Evolutionary conservation across 2,329 filamentous ascomycete genomes (phyloP).

Genomic region (Aspergillus spinulosporus): DNA sequence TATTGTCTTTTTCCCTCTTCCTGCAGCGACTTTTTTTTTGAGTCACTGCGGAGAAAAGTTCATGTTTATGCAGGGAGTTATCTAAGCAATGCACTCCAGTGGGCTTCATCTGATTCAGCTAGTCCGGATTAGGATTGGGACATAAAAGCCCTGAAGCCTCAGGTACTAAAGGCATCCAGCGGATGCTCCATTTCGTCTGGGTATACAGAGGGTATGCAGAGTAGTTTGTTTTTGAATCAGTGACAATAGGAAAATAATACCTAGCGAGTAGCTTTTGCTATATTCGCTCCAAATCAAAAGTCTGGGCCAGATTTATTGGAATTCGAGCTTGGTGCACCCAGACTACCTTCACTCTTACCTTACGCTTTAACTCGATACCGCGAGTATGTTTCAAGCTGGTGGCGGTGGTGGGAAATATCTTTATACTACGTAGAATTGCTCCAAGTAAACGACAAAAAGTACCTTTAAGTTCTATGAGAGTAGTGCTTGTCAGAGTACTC

Average conservation of each 20-base stretch:
- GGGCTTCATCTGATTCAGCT: background rate
- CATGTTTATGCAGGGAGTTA: constrained; percentile 2
- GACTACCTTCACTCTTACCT: too few relatives aligned
- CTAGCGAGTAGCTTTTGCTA: too few relatives aligned
- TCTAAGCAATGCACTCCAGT: background rate
- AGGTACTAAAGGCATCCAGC: background rate
- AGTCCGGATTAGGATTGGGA: background rate
- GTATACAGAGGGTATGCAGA: background rate
- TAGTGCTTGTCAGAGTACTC: background rate
- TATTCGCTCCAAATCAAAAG: too few relatives aligned
- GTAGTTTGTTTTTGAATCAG: background rate
- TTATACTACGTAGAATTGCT: too few relatives aligned
- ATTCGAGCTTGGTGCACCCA: too few relatives aligned
- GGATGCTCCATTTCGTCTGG: background rate
- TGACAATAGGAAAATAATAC: too few relatives aligned
- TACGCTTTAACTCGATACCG: too few relatives aligned
- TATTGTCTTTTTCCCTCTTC: background rate
- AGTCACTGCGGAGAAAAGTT: background rate
- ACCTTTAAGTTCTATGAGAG: too few relatives aligned
- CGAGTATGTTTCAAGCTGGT: too few relatives aligned
- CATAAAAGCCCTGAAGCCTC: constrained; percentile 2
- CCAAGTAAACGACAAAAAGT: too few relatives aligned
- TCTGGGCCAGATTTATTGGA: too few relatives aligned
- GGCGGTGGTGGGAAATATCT: too few relatives aligned
- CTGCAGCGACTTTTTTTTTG: background rate